Percentiles rank a stretch among this genome's conserved stretches.
phyloP scores from a whole-genome alignment of 2,329 filamentous ascomycete species.

The Nothophoma quercina region DNA sequence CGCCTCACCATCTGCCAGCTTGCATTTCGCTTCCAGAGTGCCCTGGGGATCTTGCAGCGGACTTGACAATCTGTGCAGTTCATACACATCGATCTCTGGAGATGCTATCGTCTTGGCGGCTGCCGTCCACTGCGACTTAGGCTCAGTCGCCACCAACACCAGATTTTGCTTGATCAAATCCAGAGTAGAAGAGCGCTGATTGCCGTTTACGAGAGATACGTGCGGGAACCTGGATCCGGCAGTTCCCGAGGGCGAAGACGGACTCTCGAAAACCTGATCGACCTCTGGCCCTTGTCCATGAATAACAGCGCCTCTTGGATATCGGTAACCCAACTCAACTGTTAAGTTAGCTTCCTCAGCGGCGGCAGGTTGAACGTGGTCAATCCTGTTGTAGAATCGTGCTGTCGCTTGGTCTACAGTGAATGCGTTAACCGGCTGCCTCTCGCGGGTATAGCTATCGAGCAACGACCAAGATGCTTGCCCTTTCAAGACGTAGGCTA shows the following conservation, averaged over 20 bases:
- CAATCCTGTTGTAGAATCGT: not conserved
- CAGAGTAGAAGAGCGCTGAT: too few species aligned
- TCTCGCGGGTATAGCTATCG: slow-evolving; percentile 35
- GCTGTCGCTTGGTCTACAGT: slow-evolving; percentile 1
- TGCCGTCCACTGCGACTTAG: not conserved
- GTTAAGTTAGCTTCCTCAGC: not conserved
- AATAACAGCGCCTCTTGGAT: not conserved
- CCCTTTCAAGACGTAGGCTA: slow-evolving; percentile 41
- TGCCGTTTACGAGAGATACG: too few species aligned
- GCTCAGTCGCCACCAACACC: not conserved
- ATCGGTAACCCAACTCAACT: not conserved
- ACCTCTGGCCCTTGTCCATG: not conserved
- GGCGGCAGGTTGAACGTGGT: not conserved
- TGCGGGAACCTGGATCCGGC: slow-evolving; percentile 3
- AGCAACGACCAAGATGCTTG: slow-evolving; percentile 34
- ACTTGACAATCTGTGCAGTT: not conserved
- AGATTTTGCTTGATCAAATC: not conserved
- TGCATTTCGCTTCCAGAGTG: not conserved
- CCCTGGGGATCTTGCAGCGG: not conserved
- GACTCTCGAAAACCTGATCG: not conserved
- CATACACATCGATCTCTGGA: not conserved
- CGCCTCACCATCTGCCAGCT: not conserved
- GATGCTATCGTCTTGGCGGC: not conserved
- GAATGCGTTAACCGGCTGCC: slow-evolving; percentile 37
- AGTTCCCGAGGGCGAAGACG: not conserved